Base-by-base conservation (phyloP, 495 filamentous ascomycete species). In the Xylaria palmicola region DNA sequence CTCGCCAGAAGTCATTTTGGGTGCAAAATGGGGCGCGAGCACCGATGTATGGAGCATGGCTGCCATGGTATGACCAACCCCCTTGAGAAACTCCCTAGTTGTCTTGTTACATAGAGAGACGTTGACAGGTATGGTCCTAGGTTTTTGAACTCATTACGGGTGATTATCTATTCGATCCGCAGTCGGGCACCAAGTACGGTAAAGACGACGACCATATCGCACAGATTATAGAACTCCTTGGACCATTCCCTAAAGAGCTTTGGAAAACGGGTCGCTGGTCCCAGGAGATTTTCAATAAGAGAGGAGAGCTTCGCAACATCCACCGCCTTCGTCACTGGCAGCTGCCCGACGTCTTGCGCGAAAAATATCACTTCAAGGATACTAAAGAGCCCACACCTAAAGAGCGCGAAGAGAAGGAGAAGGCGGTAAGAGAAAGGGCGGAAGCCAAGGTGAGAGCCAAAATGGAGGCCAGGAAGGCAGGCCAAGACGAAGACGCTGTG, bases 31-130 rank as follows among this genome's bases (percentile, higher is more conserved):
- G 94, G 94, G 94, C 52, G 94, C 94, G 4, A 98, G 94, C 69
- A 98, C 94, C 1, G 94, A 99, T 72, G 88, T 99, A 17, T 99
- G 94, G 94, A 98, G 95, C 76, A 99, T 99, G 94, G 91, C 95
- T 22, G 90, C 90, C 65, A 99, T 99, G 94, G 95, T 98, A 54
- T 50, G 60, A 49, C n/a, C n/a, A 20, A n/a, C 17, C 40, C 9
- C 30, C 13, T 36, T n/a, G 36, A 24, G 19, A 40, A 13, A 41
- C 27, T 48, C 59, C 54, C 56, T 27, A 17, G 2, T 58, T 9
- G 34, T 17, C 15, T 41, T 24, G 1, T 59, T 32, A 24, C 27
- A 5, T 59, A 19, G 56, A 43, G 34, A 4, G 1, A 13, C 45
- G 43, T 53, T 72, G 62, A 73, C 57, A 22, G 1, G 43, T 39